phyloP scores from a whole-genome alignment of 78 protist species.

The Trichosphaerium sp. region DNA sequence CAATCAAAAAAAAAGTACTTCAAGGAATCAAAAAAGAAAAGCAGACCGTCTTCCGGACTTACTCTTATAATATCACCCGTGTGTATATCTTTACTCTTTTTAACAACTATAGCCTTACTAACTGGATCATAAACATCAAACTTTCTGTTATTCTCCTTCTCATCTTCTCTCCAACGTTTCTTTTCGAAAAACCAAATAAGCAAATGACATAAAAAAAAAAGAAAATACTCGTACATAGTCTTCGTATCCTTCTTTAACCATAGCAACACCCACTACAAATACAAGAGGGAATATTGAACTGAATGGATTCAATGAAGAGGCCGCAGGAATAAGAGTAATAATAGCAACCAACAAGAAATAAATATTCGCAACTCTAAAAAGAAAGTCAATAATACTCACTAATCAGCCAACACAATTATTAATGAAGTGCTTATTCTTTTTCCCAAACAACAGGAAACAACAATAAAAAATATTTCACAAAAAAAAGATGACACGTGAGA shows the following conservation, averaged over 20 bases:
- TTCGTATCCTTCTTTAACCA: constrained; percentile 61
- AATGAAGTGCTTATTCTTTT: neutral
- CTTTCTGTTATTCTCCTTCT: constrained; percentile 20
- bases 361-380: constrained; percentile 55
- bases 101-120: too few relatives aligned
- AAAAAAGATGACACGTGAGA: too few relatives aligned
- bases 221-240: constrained; percentile 48
- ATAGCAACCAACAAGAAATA: constrained; percentile 69
- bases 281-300: constrained; percentile 63
- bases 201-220: neutral
- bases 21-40: too few relatives aligned
- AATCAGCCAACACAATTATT: neutral
- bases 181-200: neutral
- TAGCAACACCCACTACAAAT: constrained; percentile 58
- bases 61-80: constrained; percentile 51
- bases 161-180: constrained; percentile 40
- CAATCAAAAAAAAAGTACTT: too few relatives aligned
- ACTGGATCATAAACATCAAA: constrained; percentile 9
- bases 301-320: constrained; percentile 58
- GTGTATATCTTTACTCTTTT: constrained; percentile 16
- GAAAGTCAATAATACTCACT: neutral
- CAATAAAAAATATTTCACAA: too few relatives aligned
- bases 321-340: constrained; percentile 45
- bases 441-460: neutral
- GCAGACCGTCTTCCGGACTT: too few relatives aligned